phyloP scores from a whole-genome alignment of 2,329 filamentous ascomycete species.

The Juglanconis oblonga region DNA sequence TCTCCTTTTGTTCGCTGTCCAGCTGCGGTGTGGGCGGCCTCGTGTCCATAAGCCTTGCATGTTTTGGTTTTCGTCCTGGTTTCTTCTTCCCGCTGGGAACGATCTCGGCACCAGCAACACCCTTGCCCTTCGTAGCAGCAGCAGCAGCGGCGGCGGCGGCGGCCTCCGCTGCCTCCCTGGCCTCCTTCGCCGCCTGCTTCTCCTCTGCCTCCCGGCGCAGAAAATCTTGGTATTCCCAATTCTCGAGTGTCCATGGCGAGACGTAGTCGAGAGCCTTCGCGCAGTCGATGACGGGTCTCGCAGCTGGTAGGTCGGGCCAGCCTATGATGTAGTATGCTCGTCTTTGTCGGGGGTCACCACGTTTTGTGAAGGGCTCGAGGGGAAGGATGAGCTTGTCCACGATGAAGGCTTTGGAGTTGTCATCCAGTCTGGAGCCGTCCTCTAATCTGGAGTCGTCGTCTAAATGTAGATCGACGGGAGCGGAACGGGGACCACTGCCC shows the following conservation, averaged over 20 bases:
- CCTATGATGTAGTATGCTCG: conserved; percentile 53
- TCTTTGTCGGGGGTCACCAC: conserved; percentile 31
- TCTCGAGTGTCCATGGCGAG: conserved; percentile 52
- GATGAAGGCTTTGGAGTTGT: conserved; percentile 57
- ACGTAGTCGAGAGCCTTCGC: conserved; percentile 55
- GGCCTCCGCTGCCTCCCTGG: conserved; percentile 17
- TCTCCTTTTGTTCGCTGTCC: conserved; percentile 24
- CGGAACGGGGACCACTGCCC: conserved; percentile 46
- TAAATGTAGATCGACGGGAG: conserved; percentile 46
- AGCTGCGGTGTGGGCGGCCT: conserved; percentile 9
- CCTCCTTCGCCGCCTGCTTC: conserved; percentile 25
- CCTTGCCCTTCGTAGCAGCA: neutral
- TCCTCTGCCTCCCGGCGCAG: conserved; percentile 41
- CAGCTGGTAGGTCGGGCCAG: conserved; percentile 51
- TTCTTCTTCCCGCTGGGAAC: conserved; percentile 8
- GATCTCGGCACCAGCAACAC: neutral
- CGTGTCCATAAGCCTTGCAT: neutral
- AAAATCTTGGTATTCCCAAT: conserved; percentile 50
- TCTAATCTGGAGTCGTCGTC: conserved; percentile 47
- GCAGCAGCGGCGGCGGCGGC: neutral
- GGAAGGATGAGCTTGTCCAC: conserved; percentile 49
- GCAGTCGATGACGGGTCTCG: conserved; percentile 43
- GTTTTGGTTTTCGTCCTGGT: conserved; percentile 15
- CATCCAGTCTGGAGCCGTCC: conserved; percentile 43
- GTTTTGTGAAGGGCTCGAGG: conserved; percentile 25